phyloP scores from a whole-genome alignment of 2,329 filamentous ascomycete genomes.

The Didymosphaeria variabile region DNA sequence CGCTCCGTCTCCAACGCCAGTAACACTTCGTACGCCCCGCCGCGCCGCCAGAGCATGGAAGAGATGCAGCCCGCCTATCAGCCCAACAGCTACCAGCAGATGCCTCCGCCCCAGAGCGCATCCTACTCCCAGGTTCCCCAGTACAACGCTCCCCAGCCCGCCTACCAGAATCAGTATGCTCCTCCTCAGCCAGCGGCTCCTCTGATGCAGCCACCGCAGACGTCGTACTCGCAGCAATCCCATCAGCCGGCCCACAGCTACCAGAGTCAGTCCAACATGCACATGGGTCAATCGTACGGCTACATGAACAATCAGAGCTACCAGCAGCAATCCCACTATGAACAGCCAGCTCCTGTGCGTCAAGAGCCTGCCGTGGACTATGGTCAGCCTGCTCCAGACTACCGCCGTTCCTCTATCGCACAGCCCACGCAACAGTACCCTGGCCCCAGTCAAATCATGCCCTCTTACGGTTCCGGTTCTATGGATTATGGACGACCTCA shows the following conservation, averaged over 20 bases:
- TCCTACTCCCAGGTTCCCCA: constrained; percentile 52
- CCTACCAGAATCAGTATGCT: constrained; percentile 46
- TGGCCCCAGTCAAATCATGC: constrained; percentile 44
- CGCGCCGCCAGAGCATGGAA: constrained; percentile 56
- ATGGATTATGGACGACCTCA: constrained; percentile 52
- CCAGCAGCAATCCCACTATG: constrained; percentile 48
- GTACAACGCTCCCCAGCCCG: constrained; percentile 44
- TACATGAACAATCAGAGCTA: constrained; percentile 50
- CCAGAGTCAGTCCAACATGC: constrained; percentile 44
- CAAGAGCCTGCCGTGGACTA: constrained; percentile 53
- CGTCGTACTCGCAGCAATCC: constrained; percentile 42
- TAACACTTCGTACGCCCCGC: constrained; percentile 46
- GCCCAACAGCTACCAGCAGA: constrained; percentile 48
- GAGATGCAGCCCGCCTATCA: constrained; percentile 55
- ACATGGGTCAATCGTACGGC: constrained; percentile 51
- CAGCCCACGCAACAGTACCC: constrained; percentile 48
- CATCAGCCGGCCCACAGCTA: constrained; percentile 41
- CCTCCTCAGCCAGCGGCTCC: constrained; percentile 42
- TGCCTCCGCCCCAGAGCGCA: constrained; percentile 52
- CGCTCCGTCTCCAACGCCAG: constrained; percentile 70
- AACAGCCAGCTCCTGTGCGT: constrained; percentile 44
- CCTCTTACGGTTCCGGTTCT: constrained; percentile 40
- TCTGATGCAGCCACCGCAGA: constrained; percentile 52
- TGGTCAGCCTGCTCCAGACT: constrained; percentile 45
- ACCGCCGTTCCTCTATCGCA: constrained; percentile 52